Percentiles rank a stretch among this genome's conserved stretches.
Evolutionary conservation across 768 basidiomycete genomes (phyloP).

Genomic region (Trametes elegans): DNA sequence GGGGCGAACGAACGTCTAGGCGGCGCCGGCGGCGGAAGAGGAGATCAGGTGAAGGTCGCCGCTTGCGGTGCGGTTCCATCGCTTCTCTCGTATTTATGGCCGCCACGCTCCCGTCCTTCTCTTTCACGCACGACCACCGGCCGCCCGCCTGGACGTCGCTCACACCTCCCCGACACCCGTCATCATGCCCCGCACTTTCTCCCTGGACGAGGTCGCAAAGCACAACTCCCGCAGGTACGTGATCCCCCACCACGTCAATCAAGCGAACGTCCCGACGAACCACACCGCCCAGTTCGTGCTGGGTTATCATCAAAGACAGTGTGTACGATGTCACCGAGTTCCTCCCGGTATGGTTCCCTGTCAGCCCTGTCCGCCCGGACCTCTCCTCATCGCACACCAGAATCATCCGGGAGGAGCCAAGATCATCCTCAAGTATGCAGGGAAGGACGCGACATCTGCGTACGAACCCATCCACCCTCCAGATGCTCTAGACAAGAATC

Average conservation of each 20-base stretch:
- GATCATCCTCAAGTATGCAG: constrained; percentile 82
- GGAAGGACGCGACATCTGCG: constrained; percentile 75
- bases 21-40: background rate
- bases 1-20: background rate
- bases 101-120: background rate
- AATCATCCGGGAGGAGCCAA: constrained; percentile 80
- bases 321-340: constrained; percentile 90
- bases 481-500: constrained; percentile 70
- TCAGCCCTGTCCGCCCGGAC: background rate
- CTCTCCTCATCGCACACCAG: constrained; percentile 32
- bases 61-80: background rate
- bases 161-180: background rate
- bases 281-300: constrained; percentile 62
- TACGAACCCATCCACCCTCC: constrained; percentile 86
- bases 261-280: background rate
- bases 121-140: background rate
- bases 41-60: constrained; percentile 5
- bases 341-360: constrained; percentile 45
- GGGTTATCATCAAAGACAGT: constrained; percentile 76
- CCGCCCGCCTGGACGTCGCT: background rate
- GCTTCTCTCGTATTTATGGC: constrained; percentile 12
- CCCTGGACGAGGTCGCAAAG: constrained; percentile 56
- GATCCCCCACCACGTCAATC: background rate
- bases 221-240: constrained; percentile 55
- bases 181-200: constrained; percentile 36